phyloP scores from a whole-genome alignment of 1,284 basidiomycete genomes.

The Cutaneotrichosporon sp. region DNA sequence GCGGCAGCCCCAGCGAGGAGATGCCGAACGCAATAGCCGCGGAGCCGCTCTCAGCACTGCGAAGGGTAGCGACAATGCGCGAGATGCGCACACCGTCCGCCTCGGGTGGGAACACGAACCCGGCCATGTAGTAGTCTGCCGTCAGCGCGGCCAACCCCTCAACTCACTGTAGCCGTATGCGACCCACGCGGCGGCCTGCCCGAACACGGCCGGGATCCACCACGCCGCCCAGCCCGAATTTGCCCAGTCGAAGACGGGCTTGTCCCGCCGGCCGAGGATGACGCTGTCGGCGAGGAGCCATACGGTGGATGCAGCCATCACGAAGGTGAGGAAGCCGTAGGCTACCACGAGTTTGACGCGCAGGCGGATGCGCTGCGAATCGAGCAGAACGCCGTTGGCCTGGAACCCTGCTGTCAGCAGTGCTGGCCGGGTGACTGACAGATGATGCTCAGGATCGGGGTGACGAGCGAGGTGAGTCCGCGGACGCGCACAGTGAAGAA shows the following conservation, averaged over 20 bases:
- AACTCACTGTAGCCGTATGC: slow-evolving; percentile 23
- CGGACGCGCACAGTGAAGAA: slow-evolving; percentile 43
- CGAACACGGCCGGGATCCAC: slow-evolving; percentile 40
- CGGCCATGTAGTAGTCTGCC: slow-evolving; percentile 11
- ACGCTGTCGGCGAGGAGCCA: not conserved
- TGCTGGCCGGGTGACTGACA: not conserved
- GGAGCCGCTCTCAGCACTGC: slow-evolving; percentile 26
- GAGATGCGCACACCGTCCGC: slow-evolving; percentile 20
- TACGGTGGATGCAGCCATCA: not conserved
- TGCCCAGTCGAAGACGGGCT: slow-evolving; percentile 34
- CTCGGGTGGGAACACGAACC: slow-evolving; percentile 23
- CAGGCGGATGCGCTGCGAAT: slow-evolving; percentile 30
- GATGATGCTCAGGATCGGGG: slow-evolving; percentile 40
- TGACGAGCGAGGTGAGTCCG: slow-evolving; percentile 50
- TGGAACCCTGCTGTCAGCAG: slow-evolving; percentile 31
- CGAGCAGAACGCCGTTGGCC: slow-evolving; percentile 46
- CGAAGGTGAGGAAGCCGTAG: not conserved
- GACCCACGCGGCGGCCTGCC: slow-evolving; percentile 16
- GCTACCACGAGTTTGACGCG: slow-evolving; percentile 36
- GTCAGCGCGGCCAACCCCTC: too few species aligned
- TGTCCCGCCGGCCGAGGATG: not conserved
- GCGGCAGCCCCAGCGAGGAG: slow-evolving; percentile 15
- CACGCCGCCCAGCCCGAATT: slow-evolving; percentile 35
- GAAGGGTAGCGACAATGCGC: slow-evolving; percentile 29
- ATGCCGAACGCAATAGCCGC: slow-evolving; percentile 31